These are phyloP conservation scores for Colletotrichum musicola DNA, from an alignment of 2,329 filamentous ascomycete species.

Conservation along the genomic window DNA sequence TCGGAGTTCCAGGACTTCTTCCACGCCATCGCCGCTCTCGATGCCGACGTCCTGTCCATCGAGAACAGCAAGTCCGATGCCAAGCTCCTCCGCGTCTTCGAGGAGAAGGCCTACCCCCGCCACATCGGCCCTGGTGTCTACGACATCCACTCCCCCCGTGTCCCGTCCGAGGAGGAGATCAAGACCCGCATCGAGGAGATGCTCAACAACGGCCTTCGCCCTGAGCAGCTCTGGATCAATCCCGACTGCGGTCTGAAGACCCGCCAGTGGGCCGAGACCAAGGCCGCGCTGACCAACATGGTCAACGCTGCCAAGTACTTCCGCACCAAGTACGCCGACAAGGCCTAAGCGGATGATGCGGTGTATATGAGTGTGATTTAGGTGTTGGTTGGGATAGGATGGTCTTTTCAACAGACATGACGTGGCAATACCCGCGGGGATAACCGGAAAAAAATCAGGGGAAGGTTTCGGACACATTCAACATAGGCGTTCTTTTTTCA, in stretches of 20 bases:
- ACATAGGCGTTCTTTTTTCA: constrained; percentile 43
- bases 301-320: constrained; percentile 98
- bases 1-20: constrained; percentile 99
- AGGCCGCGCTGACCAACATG: constrained; percentile 95
- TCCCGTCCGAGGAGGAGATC: constrained; percentile 98
- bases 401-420: constrained; percentile 42
- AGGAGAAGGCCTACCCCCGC: constrained; percentile 95
- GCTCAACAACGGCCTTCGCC: constrained; percentile 90
- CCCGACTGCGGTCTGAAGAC: constrained; percentile 99
- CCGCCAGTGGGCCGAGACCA: constrained; percentile 98
- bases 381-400: constrained; percentile 37
- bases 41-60: constrained; percentile 98
- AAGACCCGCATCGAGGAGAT: constrained; percentile 98
- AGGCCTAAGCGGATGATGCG: constrained; percentile 32
- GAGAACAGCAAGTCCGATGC: constrained; percentile 99
- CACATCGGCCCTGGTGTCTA: constrained; percentile 99
- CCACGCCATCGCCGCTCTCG: constrained; percentile 98
- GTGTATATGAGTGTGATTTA: constrained; percentile 39
- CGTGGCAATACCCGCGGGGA: constrained; percentile 40
- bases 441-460: constrained; percentile 39
- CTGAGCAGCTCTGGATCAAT: constrained; percentile 99
- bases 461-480: constrained; percentile 39
- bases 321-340: constrained; percentile 83
- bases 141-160: constrained; percentile 99
- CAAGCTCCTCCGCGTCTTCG: constrained; percentile 98